Base-by-base conservation (phyloP, 2,329 filamentous ascomycete genomes). In the Xylariaceae sp. region DNA sequence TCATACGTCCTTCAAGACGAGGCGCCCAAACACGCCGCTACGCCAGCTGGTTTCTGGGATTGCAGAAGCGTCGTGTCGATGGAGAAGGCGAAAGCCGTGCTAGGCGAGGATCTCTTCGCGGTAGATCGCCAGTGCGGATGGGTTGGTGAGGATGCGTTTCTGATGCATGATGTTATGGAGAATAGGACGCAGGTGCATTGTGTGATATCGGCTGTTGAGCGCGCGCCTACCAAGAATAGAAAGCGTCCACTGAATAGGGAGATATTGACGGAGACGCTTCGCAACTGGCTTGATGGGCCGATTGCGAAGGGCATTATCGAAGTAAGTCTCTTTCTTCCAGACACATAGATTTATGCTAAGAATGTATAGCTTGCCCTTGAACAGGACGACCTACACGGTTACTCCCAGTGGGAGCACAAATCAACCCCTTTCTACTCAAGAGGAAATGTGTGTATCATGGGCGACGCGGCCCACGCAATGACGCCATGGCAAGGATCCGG, bases 161-260 rank as follows among this genome's bases (percentile, higher is more conserved):
- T 68, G 2, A 52, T 67, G 58, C 64, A 66, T 8, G 66, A 64
- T 17, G 50, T 64, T 0, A 45, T 68, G 0, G 66, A 68, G 11
- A 58, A 65, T 17, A 3, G 61, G 8, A 62, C 60, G 0, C 47
- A 64, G 60, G 66, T 68, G 2, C 64, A 66, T 48, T 64, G 61
- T 37, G 55, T 68, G 1, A 58, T 68, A 18, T 63, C 64, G 0
- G 63, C 35, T 0, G n/a, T 66, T 9, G 66, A 67, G 37, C 55
- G 35, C 3, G 18, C 41, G 8, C 23, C 58, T 1, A 55, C 62
- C 0, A 44, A 55, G 9, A 30, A 64, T n/a, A 47, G 65, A 30
- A 61, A 59, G 30, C 57, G 50, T 1, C 34, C 45, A 1, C 55
- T 68, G 0, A 61, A 45, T 4, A 54, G 48, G 44, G 58, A 60